Percentiles rank a stretch among this genome's conserved stretches.
phyloP scores from a whole-genome alignment of 2,329 filamentous ascomycete genomes.

The Fusarium citri region DNA sequence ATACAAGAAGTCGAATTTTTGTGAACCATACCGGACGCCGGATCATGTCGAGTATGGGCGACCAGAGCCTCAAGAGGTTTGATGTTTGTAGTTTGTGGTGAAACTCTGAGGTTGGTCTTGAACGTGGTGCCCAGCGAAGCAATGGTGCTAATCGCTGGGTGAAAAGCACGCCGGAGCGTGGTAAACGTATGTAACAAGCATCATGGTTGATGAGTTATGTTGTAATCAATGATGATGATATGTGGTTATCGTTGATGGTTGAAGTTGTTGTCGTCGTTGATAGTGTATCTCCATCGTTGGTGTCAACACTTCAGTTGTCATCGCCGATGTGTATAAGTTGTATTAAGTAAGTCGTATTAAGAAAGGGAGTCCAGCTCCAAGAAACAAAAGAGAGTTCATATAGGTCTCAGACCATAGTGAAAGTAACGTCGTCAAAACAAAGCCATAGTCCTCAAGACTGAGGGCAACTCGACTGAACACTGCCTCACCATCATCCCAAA shows the following conservation, averaged over 20 bases:
- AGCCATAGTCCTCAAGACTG: too few species aligned
- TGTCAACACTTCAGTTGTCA: background rate
- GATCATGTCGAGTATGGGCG: constrained; percentile 31
- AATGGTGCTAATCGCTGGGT: constrained; percentile 14
- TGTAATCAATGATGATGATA: background rate
- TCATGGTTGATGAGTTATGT: background rate
- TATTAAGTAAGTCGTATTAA: background rate
- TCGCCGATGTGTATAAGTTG: background rate
- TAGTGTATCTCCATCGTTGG: background rate
- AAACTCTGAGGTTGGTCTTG: constrained; percentile 21
- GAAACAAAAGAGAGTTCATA: background rate
- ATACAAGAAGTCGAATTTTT: constrained; percentile 11
- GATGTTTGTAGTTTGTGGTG: background rate
- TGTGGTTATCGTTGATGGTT: too few species aligned
- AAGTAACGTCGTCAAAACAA: background rate
- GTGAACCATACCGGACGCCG: constrained; percentile 20
- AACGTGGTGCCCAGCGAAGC: constrained; percentile 38
- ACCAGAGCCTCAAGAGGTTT: constrained; percentile 11
- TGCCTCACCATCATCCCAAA: constrained; percentile 5
- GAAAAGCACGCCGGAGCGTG: constrained; percentile 21
- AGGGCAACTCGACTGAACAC: background rate
- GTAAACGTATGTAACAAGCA: constrained; percentile 25
- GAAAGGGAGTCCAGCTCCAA: constrained; percentile 23
- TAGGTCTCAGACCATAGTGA: background rate
- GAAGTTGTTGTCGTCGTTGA: background rate